Evolutionary conservation across 148 eudicot species (phyloP).

Genomic region (Camellia japonica): DNA sequence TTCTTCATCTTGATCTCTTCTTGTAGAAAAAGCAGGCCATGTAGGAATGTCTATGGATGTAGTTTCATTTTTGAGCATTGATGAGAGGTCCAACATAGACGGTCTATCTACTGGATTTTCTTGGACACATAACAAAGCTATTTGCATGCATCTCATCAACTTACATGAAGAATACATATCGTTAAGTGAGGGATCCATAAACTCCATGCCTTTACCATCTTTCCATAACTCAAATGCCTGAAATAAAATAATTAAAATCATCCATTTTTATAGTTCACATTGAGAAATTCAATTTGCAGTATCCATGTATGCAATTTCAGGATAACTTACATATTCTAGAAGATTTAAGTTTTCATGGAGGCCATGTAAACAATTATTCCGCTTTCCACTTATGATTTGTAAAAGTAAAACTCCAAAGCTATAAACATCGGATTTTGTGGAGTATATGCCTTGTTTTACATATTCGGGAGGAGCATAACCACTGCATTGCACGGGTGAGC

Average conservation of each 20-base stretch:
- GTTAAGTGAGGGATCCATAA: too few relatives aligned
- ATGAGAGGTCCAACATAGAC: slow-evolving; percentile 1
- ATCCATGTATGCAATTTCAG: background rate
- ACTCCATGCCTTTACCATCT: too few relatives aligned
- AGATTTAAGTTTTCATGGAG: background rate
- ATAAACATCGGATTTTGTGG: background rate
- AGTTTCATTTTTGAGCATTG: background rate
- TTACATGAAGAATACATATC: too few relatives aligned
- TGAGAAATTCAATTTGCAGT: background rate
- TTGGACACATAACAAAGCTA: too few relatives aligned
- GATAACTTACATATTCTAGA: background rate
- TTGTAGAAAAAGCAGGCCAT: background rate
- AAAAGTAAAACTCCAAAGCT: background rate
- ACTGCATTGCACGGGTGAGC: too few relatives aligned
- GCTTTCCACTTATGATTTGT: slow-evolving; percentile 1
- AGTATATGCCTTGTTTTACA: too few relatives aligned
- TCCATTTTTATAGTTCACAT: background rate
- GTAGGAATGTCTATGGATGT: background rate
- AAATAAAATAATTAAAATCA: background rate
- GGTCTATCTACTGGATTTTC: slow-evolving; percentile 1
- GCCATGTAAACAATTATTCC: background rate
- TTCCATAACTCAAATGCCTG: slow-evolving; percentile 1
- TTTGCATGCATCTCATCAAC: too few relatives aligned
- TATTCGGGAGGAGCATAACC: background rate
- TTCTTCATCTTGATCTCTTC: background rate